These are phyloP conservation scores for Pouteria campechiana DNA, from an alignment of 179 eudicot genomes.

Conservation along the genomic window DNA sequence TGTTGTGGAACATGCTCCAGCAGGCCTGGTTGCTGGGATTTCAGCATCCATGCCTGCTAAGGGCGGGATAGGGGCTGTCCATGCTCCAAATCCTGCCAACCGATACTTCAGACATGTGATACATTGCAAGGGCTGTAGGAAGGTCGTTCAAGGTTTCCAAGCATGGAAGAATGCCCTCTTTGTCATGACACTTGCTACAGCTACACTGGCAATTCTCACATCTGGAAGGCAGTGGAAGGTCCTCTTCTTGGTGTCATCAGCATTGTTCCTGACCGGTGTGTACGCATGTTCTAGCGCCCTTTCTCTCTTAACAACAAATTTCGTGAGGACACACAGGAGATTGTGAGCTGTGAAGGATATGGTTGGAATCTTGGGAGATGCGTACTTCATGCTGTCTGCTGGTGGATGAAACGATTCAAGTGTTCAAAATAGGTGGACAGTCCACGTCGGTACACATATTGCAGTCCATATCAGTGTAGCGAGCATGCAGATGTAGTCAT, in stretches of 20 bases:
- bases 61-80: conserved; percentile 61
- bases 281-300: conserved; percentile 58
- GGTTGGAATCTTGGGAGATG: no score
- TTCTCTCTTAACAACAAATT: conserved; percentile 62
- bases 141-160: conserved; percentile 41
- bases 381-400: no score
- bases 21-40: conserved; percentile 65
- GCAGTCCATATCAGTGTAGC: no score
- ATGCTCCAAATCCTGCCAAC: conserved; percentile 71
- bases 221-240: conserved; percentile 80
- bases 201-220: conserved; percentile 58
- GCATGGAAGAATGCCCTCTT: conserved; percentile 60
- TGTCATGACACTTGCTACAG: conserved; percentile 34
- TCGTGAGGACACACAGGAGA: conserved; percentile 86
- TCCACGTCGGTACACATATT: no score
- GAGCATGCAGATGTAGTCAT: no score
- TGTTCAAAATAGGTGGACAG: no score
- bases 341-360: no score
- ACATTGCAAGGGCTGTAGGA: conserved; percentile 76
- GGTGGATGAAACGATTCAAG: no score
- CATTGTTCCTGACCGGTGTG: conserved; percentile 50
- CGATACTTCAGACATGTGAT: conserved; percentile 77
- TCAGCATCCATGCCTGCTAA: conserved; percentile 87
- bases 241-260: conserved; percentile 34
- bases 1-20: conserved; percentile 92